Evolutionary conservation across 2,329 filamentous ascomycete genomes (phyloP), one percentile per base, ranked within the genome.

Genomic region (Chaetomiaceae sp.): DNA sequence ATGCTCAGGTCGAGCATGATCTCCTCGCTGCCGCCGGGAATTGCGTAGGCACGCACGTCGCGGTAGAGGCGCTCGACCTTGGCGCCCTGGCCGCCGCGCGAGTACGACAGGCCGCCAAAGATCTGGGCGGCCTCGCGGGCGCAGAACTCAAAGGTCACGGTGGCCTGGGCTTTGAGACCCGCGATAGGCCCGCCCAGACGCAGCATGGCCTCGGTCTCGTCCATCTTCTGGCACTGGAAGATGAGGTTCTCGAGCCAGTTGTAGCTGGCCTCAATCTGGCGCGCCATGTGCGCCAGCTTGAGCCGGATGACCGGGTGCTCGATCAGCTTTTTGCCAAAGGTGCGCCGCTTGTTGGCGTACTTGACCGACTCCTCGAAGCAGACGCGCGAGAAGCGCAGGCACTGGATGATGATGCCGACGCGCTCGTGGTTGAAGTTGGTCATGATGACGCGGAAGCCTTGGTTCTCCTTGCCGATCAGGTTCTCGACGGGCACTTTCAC

Each of bases 401-500:
- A 95, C 71, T 98, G 93, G 73, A 97, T 97, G 71, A 97, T 90
- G 69, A 98, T 97, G 53, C 93, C 93, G 59, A 98, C 90, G 53
- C 93, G 88, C 73, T 98, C 93, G 76, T 97, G 93, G 79, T 97
- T 97, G 76, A 96, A 96, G 78, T 96, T 96, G 65, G 88, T 96
- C 91, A 97, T 97, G 75, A 98, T 91, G 64, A 95, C 89, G 71
- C 90, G 88, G 81, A 98, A 98, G 32, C 93, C 93, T 67, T 95
- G 85, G 76, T 98, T 95, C 73, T 95, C 84, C 75, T 96, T 97
- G 70, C 93, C 93, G 50, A 98, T 83, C 59, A 98, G 69, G 73
- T 98, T 97, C 78, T 95, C 91, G n/a, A 97, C 93, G 1, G 93
- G 93, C 0, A 98, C 93, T 75, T 97, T 97, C 69, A 97, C 93